Conservation (phyloP, 2,329 filamentous ascomycete species). For the Didymella pomorum region DNA sequence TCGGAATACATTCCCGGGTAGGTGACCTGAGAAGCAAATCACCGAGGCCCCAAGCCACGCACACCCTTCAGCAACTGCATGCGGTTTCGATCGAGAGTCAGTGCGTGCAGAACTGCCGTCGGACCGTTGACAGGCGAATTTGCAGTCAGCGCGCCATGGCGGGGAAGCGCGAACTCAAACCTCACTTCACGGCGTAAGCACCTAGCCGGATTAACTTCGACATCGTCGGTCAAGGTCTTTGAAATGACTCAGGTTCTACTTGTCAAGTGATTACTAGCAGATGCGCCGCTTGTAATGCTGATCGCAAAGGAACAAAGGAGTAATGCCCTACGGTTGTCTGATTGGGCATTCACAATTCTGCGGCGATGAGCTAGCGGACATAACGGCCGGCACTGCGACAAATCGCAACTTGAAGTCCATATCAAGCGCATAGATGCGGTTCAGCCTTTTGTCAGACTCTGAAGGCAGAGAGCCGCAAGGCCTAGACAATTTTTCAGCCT, state of each 20-base stretch:
- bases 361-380: not conserved
- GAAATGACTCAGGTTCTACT: not conserved
- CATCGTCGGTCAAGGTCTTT: not conserved
- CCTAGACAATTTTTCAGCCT: not conserved
- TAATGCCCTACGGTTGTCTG: not conserved
- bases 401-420: not conserved
- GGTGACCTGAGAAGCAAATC: not conserved
- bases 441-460: not conserved
- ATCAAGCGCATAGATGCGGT: conserved; percentile 6
- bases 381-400: not conserved
- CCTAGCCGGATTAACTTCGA: not conserved
- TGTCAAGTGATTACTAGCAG: conserved; percentile 3
- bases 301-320: conserved; percentile 3
- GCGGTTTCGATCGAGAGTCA: conserved; percentile 5
- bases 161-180: conserved; percentile 14
- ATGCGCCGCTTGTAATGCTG: conserved; percentile 1
- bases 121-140: conserved; percentile 5
- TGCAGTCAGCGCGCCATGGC: conserved; percentile 11
- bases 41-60: not conserved
- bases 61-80: conserved; percentile 1
- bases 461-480: not conserved
- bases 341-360: not conserved
- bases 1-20: not conserved
- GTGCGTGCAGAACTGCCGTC: conserved; percentile 1
- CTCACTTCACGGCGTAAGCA: conserved; percentile 5